A percentile compares a stretch with the other conserved stretches of the same genome.
Conservation (phyloP, 2,329 filamentous ascomycete genomes). For the Penicillium crustosum region DNA sequence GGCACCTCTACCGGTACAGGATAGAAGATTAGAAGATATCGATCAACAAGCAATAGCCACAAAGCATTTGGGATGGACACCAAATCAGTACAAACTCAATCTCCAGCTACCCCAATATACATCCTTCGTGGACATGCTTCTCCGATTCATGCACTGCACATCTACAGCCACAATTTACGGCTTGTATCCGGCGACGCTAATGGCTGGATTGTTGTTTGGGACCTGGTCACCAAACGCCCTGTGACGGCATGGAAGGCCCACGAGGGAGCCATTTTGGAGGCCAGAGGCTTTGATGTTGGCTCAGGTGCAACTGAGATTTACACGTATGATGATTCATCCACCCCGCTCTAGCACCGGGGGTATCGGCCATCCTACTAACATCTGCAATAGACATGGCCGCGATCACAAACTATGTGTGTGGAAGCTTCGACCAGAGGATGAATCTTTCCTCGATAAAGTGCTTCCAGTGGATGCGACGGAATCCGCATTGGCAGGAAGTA, state of each 20-base stretch:
- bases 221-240: conserved; percentile 75
- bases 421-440: conserved; percentile 68
- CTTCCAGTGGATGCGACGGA: conserved; percentile 67
- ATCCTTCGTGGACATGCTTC: conserved; percentile 83
- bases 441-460: conserved; percentile 57
- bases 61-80: conserved; percentile 6
- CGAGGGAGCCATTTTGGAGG: conserved; percentile 70
- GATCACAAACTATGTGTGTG: conserved; percentile 86
- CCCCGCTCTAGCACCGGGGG: neutral
- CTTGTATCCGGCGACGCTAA: conserved; percentile 86
- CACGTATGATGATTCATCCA: conserved; percentile 62
- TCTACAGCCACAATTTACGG: conserved; percentile 70
- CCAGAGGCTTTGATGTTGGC: conserved; percentile 60
- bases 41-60: neutral
- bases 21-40: neutral
- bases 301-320: conserved; percentile 64
- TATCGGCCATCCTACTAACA: conserved; percentile 10
- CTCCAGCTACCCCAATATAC: conserved; percentile 60
- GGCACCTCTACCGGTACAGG: neutral
- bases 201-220: conserved; percentile 86
- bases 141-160: conserved; percentile 73
- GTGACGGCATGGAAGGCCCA: conserved; percentile 86
- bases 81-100: conserved; percentile 22
- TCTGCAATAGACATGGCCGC: conserved; percentile 71
- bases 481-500: conserved; percentile 46